Conservation (phyloP, 768 basidiomycete species). For the Tulasnella sp. region DNA sequence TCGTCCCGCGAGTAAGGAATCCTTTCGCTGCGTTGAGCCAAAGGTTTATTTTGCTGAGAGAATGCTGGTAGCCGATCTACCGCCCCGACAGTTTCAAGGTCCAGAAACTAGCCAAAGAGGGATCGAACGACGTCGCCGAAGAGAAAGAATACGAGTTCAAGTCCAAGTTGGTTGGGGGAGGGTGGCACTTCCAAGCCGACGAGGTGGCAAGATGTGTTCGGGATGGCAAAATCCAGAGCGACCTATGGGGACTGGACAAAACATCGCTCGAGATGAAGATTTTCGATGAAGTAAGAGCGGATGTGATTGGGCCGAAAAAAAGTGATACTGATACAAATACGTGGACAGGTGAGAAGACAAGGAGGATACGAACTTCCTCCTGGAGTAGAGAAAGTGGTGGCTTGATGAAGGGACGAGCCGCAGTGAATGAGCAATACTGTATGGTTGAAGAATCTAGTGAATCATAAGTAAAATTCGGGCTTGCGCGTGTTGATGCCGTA, state of each 20-base stretch:
- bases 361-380: constrained; percentile 66
- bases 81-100: constrained; percentile 68
- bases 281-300: constrained; percentile 73
- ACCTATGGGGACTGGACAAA: constrained; percentile 76
- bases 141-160: constrained; percentile 57
- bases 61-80: constrained; percentile 56
- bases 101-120: constrained; percentile 57
- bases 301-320: background rate
- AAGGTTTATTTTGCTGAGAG: background rate
- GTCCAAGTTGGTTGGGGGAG: constrained; percentile 60
- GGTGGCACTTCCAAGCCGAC: constrained; percentile 87
- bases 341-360: constrained; percentile 60
- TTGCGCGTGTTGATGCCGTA: constrained; percentile 94
- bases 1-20: constrained; percentile 45
- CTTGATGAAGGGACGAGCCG: constrained; percentile 27
- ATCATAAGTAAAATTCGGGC: constrained; percentile 72
- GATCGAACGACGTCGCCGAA: constrained; percentile 49
- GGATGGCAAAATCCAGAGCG: constrained; percentile 74
- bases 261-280: constrained; percentile 79
- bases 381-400: constrained; percentile 61
- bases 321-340: background rate
- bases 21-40: background rate
- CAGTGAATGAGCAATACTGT: constrained; percentile 10
- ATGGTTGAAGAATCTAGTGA: constrained; percentile 17
- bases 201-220: constrained; percentile 79